Evolutionary conservation across 495 filamentous ascomycete species (phyloP).

Genomic region (Annulohypoxylon bovei): DNA sequence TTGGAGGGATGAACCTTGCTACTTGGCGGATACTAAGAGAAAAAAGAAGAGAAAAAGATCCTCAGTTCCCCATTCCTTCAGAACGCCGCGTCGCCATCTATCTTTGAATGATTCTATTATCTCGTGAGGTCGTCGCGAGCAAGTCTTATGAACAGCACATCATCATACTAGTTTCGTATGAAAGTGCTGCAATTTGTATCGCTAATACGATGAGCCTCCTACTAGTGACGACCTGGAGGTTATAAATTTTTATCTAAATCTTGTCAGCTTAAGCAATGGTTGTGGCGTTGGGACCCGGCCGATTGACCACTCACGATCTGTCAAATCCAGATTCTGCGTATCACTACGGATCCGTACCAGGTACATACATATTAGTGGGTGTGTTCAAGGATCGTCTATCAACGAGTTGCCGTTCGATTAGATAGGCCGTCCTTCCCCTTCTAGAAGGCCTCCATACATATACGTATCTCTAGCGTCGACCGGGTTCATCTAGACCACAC

Average conservation of each 20-base stretch:
- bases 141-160: not conserved
- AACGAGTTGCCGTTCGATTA: constrained; percentile 8
- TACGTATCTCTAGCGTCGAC: constrained; percentile 32
- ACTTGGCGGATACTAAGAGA: constrained; percentile 5
- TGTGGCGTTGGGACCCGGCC: constrained; percentile 20
- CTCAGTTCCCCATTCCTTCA: constrained; percentile 19
- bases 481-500: constrained; percentile 41
- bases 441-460: constrained; percentile 37
- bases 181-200: not conserved
- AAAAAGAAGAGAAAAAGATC: constrained; percentile 1
- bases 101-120: not conserved
- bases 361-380: too few relatives aligned
- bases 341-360: not conserved
- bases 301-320: constrained; percentile 21
- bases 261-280: constrained; percentile 13
- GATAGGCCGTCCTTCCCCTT: constrained; percentile 47
- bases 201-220: not conserved
- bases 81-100: not conserved
- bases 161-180: not conserved
- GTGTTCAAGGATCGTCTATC: constrained; percentile 9
- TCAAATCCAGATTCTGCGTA: constrained; percentile 25
- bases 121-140: not conserved
- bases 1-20: not conserved
- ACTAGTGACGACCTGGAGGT: not conserved
- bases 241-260: not conserved